A percentile compares a stretch with the other conserved stretches of the same genome.
These are phyloP conservation scores for Glutinoglossum americanum DNA, from an alignment of 495 filamentous ascomycete genomes.

Conservation along the genomic window DNA sequence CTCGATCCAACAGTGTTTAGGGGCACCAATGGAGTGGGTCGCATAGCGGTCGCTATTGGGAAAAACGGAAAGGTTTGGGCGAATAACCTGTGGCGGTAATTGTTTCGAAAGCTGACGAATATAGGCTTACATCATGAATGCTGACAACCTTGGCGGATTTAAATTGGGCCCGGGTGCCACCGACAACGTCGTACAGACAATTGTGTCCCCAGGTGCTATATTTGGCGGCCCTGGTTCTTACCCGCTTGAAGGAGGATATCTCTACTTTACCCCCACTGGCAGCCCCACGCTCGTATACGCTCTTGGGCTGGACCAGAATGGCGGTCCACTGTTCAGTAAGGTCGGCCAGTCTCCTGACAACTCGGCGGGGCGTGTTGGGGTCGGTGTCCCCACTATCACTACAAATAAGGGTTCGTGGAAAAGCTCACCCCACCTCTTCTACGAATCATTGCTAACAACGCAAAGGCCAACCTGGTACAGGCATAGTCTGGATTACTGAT, in stretches of 20 bases:
- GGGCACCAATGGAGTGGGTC: slow-evolving; percentile 11
- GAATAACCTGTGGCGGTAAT: not conserved
- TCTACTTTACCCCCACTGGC: slow-evolving; percentile 23
- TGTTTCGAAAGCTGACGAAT: not conserved
- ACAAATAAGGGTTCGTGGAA: slow-evolving; percentile 12
- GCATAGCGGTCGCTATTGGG: slow-evolving; percentile 15
- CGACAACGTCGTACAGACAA: slow-evolving; percentile 24
- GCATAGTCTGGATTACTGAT: slow-evolving; percentile 19
- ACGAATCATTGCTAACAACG: not conserved
- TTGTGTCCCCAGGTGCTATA: slow-evolving; percentile 17
- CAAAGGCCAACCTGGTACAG: slow-evolving; percentile 17
- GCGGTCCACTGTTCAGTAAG: slow-evolving; percentile 20
- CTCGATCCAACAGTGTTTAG: slow-evolving; percentile 14
- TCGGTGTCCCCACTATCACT: slow-evolving; percentile 21
- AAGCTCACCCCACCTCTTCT: not conserved
- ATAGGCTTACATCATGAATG: slow-evolving; percentile 15
- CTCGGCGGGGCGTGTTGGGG: slow-evolving; percentile 21
- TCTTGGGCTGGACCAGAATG: slow-evolving; percentile 15
- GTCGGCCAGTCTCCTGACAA: slow-evolving; percentile 16
- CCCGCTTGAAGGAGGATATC: slow-evolving; percentile 26
- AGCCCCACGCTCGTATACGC: slow-evolving; percentile 16
- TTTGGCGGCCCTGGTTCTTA: slow-evolving; percentile 27
- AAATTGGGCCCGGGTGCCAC: slow-evolving; percentile 6
- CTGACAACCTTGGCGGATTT: slow-evolving; percentile 19
- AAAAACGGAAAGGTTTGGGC: slow-evolving; percentile 16